A percentile compares a stretch with the other conserved stretches of the same genome.
phyloP scores from a whole-genome alignment of 2,329 filamentous ascomycete species.

The Venturia effusa region DNA sequence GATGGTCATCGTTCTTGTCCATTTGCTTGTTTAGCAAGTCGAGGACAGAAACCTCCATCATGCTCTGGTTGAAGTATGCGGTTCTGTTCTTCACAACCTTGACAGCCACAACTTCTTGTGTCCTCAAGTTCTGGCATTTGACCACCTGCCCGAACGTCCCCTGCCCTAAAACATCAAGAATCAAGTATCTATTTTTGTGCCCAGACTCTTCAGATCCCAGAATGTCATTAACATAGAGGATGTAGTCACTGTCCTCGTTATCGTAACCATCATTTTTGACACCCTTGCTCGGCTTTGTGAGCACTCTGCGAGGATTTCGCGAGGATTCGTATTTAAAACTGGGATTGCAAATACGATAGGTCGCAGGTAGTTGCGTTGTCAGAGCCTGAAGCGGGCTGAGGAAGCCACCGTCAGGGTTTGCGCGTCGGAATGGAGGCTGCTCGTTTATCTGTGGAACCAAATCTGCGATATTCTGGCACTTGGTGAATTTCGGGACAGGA shows the following conservation, averaged over 20 bases:
- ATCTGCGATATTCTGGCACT: conserved; percentile 61
- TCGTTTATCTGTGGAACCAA: conserved; percentile 72
- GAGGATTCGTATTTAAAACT: conserved; percentile 98
- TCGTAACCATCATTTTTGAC: conserved; percentile 98
- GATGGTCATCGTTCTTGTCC: conserved; percentile 98
- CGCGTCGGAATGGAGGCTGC: conserved; percentile 83
- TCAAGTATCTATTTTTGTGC: conserved; percentile 97
- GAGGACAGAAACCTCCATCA: conserved; percentile 99
- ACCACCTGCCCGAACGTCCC: conserved; percentile 98
- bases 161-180: conserved; percentile 91
- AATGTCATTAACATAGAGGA: conserved; percentile 98
- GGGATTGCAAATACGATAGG: conserved; percentile 96
- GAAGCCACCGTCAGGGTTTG: conserved; percentile 93
- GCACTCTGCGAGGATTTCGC: conserved; percentile 83
- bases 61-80: conserved; percentile 98
- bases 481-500: conserved; percentile 79
- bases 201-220: conserved; percentile 94
- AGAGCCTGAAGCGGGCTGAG: conserved; percentile 95
- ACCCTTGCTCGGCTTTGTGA: conserved; percentile 97
- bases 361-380: conserved; percentile 83
- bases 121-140: conserved; percentile 97
- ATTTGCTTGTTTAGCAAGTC: conserved; percentile 97
- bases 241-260: conserved; percentile 98
- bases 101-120: conserved; percentile 94
- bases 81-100: conserved; percentile 99